These are phyloP conservation scores for Aspergillus neoniger DNA, from an alignment of 2,329 filamentous ascomycete species.

Conservation along the genomic window DNA sequence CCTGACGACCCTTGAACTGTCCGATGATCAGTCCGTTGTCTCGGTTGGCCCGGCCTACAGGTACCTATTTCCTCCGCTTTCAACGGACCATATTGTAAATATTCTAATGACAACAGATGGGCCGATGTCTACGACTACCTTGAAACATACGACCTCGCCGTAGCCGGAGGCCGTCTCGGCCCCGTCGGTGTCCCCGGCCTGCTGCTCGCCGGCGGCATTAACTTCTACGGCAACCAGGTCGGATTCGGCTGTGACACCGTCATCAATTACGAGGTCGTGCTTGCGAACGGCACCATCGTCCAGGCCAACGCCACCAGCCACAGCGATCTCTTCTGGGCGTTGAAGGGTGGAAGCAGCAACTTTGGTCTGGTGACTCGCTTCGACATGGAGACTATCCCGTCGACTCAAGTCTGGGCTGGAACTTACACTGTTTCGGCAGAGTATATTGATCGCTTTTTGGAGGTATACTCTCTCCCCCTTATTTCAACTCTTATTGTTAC, in stretches of 20 bases:
- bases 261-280: conserved; percentile 38
- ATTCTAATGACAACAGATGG: conserved; percentile 25
- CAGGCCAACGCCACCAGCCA: conserved; percentile 35
- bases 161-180: conserved; percentile 31
- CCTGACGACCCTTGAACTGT: conserved; percentile 31
- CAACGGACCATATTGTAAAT: no score
- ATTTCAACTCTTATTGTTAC: no score
- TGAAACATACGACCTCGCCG: conserved; percentile 23
- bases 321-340: conserved; percentile 42
- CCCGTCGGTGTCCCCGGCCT: conserved; percentile 34
- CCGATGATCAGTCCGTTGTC: conserved; percentile 30
- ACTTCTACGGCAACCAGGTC: conserved; percentile 32
- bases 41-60: conserved; percentile 32
- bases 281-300: conserved; percentile 41
- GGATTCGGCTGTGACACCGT: conserved; percentile 34
- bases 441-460: conserved; percentile 29
- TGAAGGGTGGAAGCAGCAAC: conserved; percentile 48
- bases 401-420: conserved; percentile 38
- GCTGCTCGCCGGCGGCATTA: conserved; percentile 32
- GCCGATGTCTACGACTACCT: conserved; percentile 37
- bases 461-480: conserved; percentile 14
- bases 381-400: conserved; percentile 37
- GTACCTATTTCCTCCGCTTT: conserved; percentile 15
- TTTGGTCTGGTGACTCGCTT: conserved; percentile 48
- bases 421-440: conserved; percentile 26